Conservation (phyloP, 1,139 yeast species). For the Suhomyces ambrosiae region DNA sequence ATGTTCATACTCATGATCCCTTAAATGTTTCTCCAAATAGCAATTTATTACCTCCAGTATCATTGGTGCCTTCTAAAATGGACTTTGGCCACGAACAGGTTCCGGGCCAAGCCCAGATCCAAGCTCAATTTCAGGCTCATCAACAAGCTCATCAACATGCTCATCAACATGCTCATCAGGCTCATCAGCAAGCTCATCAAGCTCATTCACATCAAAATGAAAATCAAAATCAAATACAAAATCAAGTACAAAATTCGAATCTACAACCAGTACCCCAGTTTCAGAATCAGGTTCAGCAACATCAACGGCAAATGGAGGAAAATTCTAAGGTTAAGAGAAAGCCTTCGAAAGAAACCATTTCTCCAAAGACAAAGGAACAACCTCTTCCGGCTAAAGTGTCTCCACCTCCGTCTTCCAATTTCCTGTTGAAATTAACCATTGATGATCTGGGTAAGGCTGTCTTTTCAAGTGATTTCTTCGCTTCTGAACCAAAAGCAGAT, state of each 20-base stretch:
- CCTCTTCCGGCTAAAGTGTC: not conserved
- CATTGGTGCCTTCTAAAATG: conserved; percentile 15
- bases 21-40: conserved; percentile 4
- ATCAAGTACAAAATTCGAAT: no score
- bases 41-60: conserved; percentile 37
- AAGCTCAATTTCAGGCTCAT: not conserved
- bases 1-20: conserved; percentile 1
- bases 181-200: not conserved
- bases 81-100: not conserved
- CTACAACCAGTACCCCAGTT: no score
- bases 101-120: not conserved
- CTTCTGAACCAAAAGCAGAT: not conserved
- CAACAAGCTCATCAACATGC: not conserved
- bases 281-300: no score
- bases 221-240: no score
- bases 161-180: not conserved
- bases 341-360: not conserved
- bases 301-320: no score
- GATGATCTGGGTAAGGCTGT: conserved; percentile 52
- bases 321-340: no score
- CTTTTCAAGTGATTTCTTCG: conserved; percentile 31
- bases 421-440: conserved; percentile 39
- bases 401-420: conserved; percentile 21
- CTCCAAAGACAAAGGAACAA: not conserved
- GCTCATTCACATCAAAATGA: no score